Evolutionary conservation across 2,329 filamentous ascomycete species (phyloP), one percentile per base, ranked within the genome.

Genomic region (Pseudomassariella vexata): DNA sequence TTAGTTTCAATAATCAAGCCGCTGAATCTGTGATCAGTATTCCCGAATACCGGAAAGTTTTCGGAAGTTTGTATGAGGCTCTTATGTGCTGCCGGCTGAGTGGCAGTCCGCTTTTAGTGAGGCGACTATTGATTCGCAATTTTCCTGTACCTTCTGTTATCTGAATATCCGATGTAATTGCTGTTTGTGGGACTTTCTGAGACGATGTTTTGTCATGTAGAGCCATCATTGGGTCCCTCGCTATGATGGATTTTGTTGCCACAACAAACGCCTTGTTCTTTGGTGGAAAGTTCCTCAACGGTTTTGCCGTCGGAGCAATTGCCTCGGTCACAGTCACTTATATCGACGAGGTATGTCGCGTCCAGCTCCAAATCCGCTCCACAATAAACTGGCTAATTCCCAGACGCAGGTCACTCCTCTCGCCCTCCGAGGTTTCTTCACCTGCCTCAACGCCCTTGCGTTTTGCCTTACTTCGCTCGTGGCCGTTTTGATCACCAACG

Each of bases 251-350:
- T 40, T 56, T 60, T 23, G 42, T 56, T 9, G 44, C 58, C 3
- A 59, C 56, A 5, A 51, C 52, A 1, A 55, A 57, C 17, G 48
- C 43, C n/a, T 37, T 58, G 22, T 60, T 60, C 39, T 60, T 60
- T 20, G 53, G 47, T 9, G 57, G 56, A 20, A 62, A 60, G 35
- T 57, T 59, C 29, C 31, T 62, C 16, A 58, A 60, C 27, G 58
- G 57, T 5, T 56, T 60, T 32, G 48, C 52, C 0, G 40, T 33
- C 9, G 44, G 42, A 9, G 26, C 37, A 9, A 10, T 47, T 3
- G 17, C 24, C 9, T 30, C 44, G 6, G 29, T 44, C 4, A 30
- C 33, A 10, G 32, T 43, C 7, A 33, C 36, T 9, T 47, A 48
- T 27, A 39, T 55, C 18, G 50, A 52, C 34, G 53, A 56, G 47